Evolutionary conservation across 345 rosid genomes (phyloP), one percentile per base, ranked within the genome.

Genomic region (Acer negundo): DNA sequence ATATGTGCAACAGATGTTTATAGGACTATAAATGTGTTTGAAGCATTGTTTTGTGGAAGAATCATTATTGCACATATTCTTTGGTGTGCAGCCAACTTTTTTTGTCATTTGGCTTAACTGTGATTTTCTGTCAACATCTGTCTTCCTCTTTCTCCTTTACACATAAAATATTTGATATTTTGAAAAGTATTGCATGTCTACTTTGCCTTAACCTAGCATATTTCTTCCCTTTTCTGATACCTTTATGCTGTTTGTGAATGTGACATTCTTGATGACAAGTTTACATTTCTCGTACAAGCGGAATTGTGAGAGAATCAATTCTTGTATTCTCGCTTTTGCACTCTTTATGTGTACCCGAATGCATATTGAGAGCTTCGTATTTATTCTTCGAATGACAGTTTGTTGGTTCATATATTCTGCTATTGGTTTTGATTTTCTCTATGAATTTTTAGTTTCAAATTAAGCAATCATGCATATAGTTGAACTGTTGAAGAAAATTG

Each of bases 1-100:
- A 40, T n/a, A 46, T 81, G 75, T 67, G 10, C 67, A 76, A 44
- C 53, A 19, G 49, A 19, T 63, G 10, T 38, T 11, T 38, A 55
- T 70, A 7, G 61, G 17, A 26, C 42, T 24, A 0, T 7, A 31
- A 31, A 49, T 70, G 10, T 70, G 13, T 53, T 28, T 56, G 16
- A 6, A 24, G n/a, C 44, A 28, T 11, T 49, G 62, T 28, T 53
- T 7, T 71, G 24, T 31, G n/a, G 64, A 11, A 28, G 19, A 28
- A 71, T 55, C 24, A 26, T 71, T 26, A 31, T 55, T 53, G 59
- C 38, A 13, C 74, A 70, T 26, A 51, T 69, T 16, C 58, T 28
- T 56, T 69, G 44, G 28, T 53, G 2, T 24, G 23, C 46, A 1
- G 1, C 58, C 58, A 69, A 69, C 42, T 22, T 49, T 47, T 69